These are phyloP conservation scores for Capsella rubella DNA, from an alignment of 441 rosid genomes.

Conservation along the genomic window DNA sequence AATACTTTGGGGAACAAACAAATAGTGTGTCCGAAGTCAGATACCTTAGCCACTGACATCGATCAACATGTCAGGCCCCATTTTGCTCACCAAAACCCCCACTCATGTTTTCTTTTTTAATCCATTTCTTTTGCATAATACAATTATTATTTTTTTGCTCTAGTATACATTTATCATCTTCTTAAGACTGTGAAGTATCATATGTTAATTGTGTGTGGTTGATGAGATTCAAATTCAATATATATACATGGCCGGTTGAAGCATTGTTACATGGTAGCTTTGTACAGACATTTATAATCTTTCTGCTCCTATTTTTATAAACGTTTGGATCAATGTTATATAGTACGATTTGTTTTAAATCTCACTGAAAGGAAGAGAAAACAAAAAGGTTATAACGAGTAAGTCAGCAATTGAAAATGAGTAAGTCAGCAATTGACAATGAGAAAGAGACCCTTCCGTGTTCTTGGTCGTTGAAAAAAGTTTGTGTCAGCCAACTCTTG, in stretches of 20 bases:
- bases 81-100: slow-evolving; percentile 29
- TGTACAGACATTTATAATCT: not conserved
- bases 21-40: slow-evolving; percentile 30
- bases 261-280: not conserved
- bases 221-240: not conserved
- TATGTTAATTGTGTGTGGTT: not conserved
- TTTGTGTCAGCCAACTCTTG: slow-evolving; percentile 16
- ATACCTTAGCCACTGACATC: slow-evolving; percentile 45
- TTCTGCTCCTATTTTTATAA: not conserved
- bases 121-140: not conserved
- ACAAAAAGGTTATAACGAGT: not conserved
- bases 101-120: slow-evolving; percentile 12
- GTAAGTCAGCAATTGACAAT: slow-evolving; percentile 40
- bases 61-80: slow-evolving; percentile 36
- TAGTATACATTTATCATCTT: not conserved
- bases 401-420: slow-evolving; percentile 35
- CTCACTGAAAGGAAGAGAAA: not conserved
- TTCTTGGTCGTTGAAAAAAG: slow-evolving; percentile 24
- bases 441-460: slow-evolving; percentile 15
- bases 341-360: slow-evolving; percentile 12
- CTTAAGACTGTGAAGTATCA: not conserved
- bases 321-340: not conserved
- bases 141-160: not conserved
- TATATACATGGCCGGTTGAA: not conserved
- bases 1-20: slow-evolving; percentile 28